A percentile compares a stretch with the other conserved stretches of the same genome.
phyloP scores from a whole-genome alignment of 2,329 filamentous ascomycete species.

The Paraphaeosphaeria minitans region DNA sequence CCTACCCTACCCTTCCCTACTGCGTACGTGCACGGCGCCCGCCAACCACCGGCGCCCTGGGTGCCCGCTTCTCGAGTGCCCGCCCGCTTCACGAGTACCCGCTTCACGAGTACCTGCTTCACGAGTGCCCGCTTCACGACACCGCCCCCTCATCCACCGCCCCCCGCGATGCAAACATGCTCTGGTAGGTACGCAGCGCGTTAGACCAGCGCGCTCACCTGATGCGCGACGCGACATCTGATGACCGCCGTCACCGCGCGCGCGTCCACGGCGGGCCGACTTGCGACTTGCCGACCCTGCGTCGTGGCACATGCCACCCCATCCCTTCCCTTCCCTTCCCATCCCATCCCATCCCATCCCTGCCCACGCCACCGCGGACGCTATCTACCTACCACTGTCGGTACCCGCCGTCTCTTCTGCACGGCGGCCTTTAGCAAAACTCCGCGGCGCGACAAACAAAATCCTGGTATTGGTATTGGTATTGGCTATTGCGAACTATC shows the following conservation, averaged over 20 bases:
- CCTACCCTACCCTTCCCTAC: too few species aligned
- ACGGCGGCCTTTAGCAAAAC: not conserved
- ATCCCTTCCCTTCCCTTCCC: too few species aligned
- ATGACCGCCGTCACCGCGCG: not conserved
- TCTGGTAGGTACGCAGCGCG: not conserved
- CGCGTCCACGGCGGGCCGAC: not conserved
- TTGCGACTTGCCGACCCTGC: slow-evolving; percentile 6
- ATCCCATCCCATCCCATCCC: too few species aligned
- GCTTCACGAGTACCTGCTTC: too few species aligned
- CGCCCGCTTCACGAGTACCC: too few species aligned
- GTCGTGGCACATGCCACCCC: too few species aligned
- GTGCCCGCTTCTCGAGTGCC: not conserved
- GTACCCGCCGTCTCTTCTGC: not conserved
- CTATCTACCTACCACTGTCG: not conserved
- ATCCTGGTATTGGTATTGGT: not conserved
- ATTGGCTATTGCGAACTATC: too few species aligned
- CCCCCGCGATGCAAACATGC: not conserved
- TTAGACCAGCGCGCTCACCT: slow-evolving; percentile 5
- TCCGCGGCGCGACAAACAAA: not conserved
- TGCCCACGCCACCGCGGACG: not conserved
- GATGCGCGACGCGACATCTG: slow-evolving; percentile 5
- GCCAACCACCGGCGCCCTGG: not conserved
- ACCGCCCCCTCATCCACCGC: too few species aligned
- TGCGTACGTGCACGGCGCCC: not conserved
- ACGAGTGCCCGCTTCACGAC: not conserved